Evolutionary conservation across 2,329 filamentous ascomycete species (phyloP), one percentile per base, ranked within the genome.

Genomic region (Ophiostoma triangulosporum): DNA sequence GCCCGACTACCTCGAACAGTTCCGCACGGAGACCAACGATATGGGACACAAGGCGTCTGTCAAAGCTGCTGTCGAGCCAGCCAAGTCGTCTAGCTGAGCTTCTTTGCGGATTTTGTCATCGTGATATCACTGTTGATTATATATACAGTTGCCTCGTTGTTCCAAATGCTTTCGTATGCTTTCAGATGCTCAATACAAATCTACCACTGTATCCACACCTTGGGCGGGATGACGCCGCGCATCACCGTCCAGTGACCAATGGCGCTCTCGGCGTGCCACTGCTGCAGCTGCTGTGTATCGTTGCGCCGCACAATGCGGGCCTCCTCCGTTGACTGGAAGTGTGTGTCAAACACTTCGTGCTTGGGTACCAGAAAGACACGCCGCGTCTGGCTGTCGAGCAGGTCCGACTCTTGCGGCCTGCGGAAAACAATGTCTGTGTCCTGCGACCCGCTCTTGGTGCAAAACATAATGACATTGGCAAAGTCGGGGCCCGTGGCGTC

Each of bases 381-480:
- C 31, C 93, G 73, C 12, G 85, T 81, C 40, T 80, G 72, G 64
- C 86, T 95, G 35, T 78, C 77, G 32, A 95, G 70, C 62, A 78
- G 83, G 64, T 98, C 93, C 2, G 71, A 69, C 6, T 75, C 66
- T 0, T 68, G 70, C 0, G 89, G 78, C 15, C 72, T 63, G 12
- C 90, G 77, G 71, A 97, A 97, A 17, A 50, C 26, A 29, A 62
- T 35, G 24, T 54, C 49, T 9, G 32, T 32, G 17, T 43, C 46
- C 2, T 33, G 35, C 89, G 69, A 0, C 3, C 62, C 62, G 24
- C 70, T 73, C 68, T 89, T 91, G 55, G 79, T 82, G 73, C 93
- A 98, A 71, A 96, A 96, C 56, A 97, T 81, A 48, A 97, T 86
- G 78, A 97, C 88, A 71, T 98, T 98, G 64, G 89, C 88, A 66